Percentiles rank a stretch among this genome's conserved stretches.
Evolutionary conservation across 2,329 filamentous ascomycete genomes (phyloP).

Genomic region (Exophiala spinifera): DNA sequence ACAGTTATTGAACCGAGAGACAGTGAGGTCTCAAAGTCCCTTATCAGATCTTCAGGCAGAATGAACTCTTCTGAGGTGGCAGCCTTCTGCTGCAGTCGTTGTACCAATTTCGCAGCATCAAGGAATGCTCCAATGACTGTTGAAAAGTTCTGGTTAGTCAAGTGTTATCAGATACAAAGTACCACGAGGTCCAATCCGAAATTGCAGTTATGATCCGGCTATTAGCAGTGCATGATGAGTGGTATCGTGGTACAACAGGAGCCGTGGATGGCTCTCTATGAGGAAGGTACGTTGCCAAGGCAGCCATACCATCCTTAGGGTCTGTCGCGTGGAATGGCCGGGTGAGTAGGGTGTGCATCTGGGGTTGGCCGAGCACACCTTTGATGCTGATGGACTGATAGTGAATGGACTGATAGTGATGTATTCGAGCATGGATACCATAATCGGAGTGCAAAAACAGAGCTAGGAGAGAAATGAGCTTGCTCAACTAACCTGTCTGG

Average conservation of each 20-base stretch:
- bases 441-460: background rate
- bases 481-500: constrained; percentile 19
- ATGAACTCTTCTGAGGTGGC: constrained; percentile 18
- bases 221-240: background rate
- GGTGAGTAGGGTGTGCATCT: too few species aligned
- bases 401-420: too few species aligned
- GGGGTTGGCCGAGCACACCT: too few species aligned
- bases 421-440: background rate
- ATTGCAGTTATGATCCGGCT: background rate
- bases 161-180: background rate
- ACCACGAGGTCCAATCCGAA: background rate
- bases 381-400: too few species aligned
- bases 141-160: constrained; percentile 2
- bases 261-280: too few species aligned
- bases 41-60: constrained; percentile 23
- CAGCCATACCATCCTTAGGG: too few species aligned
- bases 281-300: too few species aligned
- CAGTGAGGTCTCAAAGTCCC: constrained; percentile 37
- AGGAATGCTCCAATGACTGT: constrained; percentile 33
- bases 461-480: background rate
- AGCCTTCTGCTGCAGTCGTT: constrained; percentile 30
- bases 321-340: too few species aligned
- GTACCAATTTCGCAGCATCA: constrained; percentile 32
- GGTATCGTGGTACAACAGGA: background rate
- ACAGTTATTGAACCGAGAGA: constrained; percentile 34